Conservation (phyloP, 805 yeast species). For the Ogataea haglerorum region DNA sequence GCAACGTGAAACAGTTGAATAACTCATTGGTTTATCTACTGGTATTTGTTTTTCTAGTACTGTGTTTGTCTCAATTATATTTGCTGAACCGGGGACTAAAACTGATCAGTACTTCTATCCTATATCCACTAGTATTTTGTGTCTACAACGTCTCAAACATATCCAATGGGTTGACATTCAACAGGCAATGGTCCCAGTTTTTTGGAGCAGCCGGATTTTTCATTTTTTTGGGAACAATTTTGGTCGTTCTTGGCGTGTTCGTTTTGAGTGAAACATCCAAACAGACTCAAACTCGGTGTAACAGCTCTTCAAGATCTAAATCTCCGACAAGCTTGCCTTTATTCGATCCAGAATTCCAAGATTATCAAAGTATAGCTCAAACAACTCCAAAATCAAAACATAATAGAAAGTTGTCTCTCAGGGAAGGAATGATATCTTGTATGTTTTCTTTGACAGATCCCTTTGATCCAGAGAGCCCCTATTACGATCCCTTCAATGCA, state of each 20-base stretch:
- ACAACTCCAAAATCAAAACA: conserved; percentile 5
- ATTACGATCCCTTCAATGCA: conserved; percentile 17
- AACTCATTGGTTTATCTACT: conserved; percentile 47
- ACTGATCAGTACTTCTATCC: conserved; percentile 66
- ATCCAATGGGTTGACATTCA: conserved; percentile 60
- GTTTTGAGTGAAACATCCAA: conserved; percentile 54
- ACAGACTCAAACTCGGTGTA: neutral
- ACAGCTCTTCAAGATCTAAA: neutral
- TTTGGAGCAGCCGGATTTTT: conserved; percentile 34
- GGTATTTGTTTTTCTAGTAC: conserved; percentile 49
- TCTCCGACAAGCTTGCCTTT: conserved; percentile 1
- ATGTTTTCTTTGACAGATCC: conserved; percentile 22
- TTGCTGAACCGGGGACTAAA: conserved; percentile 72
- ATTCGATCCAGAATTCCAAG: conserved; percentile 2
- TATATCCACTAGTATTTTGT: conserved; percentile 84
- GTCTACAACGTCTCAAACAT: conserved; percentile 71
- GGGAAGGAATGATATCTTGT: conserved; percentile 18
- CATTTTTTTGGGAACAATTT: conserved; percentile 44
- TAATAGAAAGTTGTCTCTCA: conserved; percentile 17
- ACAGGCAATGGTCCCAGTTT: conserved; percentile 46
- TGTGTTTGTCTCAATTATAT: conserved; percentile 69
- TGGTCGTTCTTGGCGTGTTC: conserved; percentile 66
- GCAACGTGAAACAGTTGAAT: conserved; percentile 31
- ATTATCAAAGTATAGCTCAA: conserved; percentile 12
- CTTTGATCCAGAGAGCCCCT: conserved; percentile 22